Evolutionary conservation across 352 stramenopile genomes (phyloP), one percentile per base, ranked within the genome.

Genomic region (Phytophthora cactorum): DNA sequence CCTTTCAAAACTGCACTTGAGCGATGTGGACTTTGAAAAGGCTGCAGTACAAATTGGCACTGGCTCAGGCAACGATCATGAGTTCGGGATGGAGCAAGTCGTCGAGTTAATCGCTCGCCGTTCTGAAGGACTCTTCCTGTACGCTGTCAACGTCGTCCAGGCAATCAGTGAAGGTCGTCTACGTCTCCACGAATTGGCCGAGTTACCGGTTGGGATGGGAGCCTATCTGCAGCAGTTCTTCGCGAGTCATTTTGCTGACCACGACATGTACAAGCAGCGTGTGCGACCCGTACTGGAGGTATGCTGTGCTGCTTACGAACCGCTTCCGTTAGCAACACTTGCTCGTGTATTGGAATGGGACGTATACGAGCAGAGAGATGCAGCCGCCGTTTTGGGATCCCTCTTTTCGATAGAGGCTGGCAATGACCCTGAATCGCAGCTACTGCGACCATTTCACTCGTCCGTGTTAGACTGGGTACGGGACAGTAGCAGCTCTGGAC

Each of bases 141-240:
- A 93, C 32, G 85, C 85, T 2, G 82, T 89, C 53, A 91, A 93
- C 59, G 87, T 93, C 44, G 85, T 93, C 0, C 77, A 93, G 29
- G 81, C 76, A 2, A 70, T 93, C 1, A 73, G 68, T 31, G 81
- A 91, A 27, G 78, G 76, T 3, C 78, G 85, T 10, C 34, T 93
- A 25, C 52, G 52, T 4, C 56, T 86, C 14, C 54, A 88, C 22
- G 68, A 93, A 22, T 67, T 93, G 44, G 69, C 79, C 17, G 77
- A 74, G 39, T 56, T 93, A 25, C 85, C 85, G 0, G 70, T 88
- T 0, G 85, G 85, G 31, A 90, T 93, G 71, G 66, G 80, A 11
- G 82, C 83, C 1, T 91, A 86, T 63, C 66, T 93, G 11, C 78
- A 82, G 12, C 81, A 91, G 52, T 90, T 89, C 58, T 93, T 93